A percentile compares a stretch with the other conserved stretches of the same genome.
These are phyloP conservation scores for Cantharellus cinnabarinus DNA, from an alignment of 768 basidiomycete species.

Conservation along the genomic window DNA sequence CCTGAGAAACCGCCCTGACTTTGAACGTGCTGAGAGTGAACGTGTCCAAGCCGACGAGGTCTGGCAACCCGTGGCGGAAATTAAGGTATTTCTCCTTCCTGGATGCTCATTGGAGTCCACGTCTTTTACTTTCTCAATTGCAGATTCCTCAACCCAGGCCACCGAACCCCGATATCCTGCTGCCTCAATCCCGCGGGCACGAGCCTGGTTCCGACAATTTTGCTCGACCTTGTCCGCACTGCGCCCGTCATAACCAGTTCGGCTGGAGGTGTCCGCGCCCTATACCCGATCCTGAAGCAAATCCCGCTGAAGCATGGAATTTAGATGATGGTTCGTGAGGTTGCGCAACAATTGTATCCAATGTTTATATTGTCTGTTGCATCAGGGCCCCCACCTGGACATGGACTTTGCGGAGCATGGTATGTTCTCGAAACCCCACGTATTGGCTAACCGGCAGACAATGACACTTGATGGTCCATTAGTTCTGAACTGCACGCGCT, in stretches of 20 bases:
- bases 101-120: background rate
- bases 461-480: background rate
- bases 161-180: slow-evolving; percentile 41
- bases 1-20: slow-evolving; percentile 48
- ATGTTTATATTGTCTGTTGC: background rate
- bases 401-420: slow-evolving; percentile 70
- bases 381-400: slow-evolving; percentile 39
- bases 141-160: slow-evolving; percentile 22
- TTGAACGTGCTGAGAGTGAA: slow-evolving; percentile 46
- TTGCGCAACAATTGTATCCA: background rate
- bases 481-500: slow-evolving; percentile 62
- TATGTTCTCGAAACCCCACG: slow-evolving; percentile 15
- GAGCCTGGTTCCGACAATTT: slow-evolving; percentile 31
- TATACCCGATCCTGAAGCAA: slow-evolving; percentile 45
- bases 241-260: slow-evolving; percentile 37
- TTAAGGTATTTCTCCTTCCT: slow-evolving; percentile 31
- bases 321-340: slow-evolving; percentile 37
- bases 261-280: slow-evolving; percentile 73
- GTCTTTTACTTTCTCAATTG: background rate
- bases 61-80: slow-evolving; percentile 34
- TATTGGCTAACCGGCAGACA: background rate
- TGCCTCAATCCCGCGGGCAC: slow-evolving; percentile 52
- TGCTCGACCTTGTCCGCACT: slow-evolving; percentile 66
- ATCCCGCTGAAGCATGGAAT: slow-evolving; percentile 56
- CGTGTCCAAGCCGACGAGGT: slow-evolving; percentile 66